Evolutionary conservation across 2,329 filamentous ascomycete species (phyloP).

Genomic region (Cytospora piceae): DNA sequence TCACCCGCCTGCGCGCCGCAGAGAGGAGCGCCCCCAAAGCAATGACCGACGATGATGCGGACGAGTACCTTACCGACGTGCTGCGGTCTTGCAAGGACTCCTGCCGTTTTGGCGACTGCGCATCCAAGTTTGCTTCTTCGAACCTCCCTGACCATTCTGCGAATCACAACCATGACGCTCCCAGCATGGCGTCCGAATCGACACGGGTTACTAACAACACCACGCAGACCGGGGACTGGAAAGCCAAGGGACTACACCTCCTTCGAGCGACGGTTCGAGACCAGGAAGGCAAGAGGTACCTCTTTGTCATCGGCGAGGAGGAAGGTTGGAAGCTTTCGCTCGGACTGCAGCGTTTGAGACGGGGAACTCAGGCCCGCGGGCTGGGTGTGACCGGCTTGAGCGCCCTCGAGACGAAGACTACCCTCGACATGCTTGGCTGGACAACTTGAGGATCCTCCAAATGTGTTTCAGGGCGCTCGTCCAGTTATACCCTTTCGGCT

Average conservation of each 20-base stretch:
- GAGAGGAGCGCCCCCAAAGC: slow-evolving; percentile 55
- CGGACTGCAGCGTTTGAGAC: slow-evolving; percentile 63
- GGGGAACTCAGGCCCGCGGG: slow-evolving; percentile 62
- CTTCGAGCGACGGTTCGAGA: slow-evolving; percentile 67
- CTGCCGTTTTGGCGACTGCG: slow-evolving; percentile 59
- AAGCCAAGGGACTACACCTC: slow-evolving; percentile 61
- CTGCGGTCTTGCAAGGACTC: slow-evolving; percentile 66
- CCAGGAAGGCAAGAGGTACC: slow-evolving; percentile 67
- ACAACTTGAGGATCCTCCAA: slow-evolving; percentile 23
- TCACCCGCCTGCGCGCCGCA: slow-evolving; percentile 48
- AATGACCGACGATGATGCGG: slow-evolving; percentile 67
- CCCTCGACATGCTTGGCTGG: slow-evolving; percentile 65
- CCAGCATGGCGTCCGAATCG: slow-evolving; percentile 29
- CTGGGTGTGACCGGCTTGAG: slow-evolving; percentile 63
- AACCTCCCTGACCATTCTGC: slow-evolving; percentile 11
- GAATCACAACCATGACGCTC: slow-evolving; percentile 28
- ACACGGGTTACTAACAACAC: slow-evolving; percentile 45
- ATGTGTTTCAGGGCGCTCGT: neutral
- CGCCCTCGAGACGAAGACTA: slow-evolving; percentile 55
- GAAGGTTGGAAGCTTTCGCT: slow-evolving; percentile 71
- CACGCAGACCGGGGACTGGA: slow-evolving; percentile 55
- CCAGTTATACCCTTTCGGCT: neutral
- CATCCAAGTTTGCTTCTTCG: slow-evolving; percentile 43
- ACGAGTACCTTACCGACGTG: slow-evolving; percentile 65
- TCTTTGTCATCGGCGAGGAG: slow-evolving; percentile 67